Percentiles rank a stretch among this genome's conserved stretches.
phyloP scores from a whole-genome alignment of 2,329 filamentous ascomycete genomes.

The Coniella lustricola region DNA sequence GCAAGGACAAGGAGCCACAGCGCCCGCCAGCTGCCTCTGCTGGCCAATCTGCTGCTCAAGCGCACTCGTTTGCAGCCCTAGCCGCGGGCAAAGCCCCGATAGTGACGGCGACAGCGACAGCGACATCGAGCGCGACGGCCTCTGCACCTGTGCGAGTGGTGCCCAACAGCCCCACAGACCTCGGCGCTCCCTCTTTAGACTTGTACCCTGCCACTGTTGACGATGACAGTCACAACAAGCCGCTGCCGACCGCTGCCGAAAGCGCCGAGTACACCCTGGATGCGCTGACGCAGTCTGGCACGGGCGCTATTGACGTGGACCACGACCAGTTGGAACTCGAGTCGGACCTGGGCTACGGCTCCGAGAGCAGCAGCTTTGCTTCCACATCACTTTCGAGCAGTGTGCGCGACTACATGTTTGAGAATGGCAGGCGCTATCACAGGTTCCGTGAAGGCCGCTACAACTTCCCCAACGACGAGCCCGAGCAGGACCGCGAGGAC shows the following conservation, averaged over 20 bases:
- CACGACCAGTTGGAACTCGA: slow-evolving; percentile 20
- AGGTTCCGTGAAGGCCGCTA: slow-evolving; percentile 47
- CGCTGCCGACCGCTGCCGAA: neutral
- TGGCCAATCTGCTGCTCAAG: no score
- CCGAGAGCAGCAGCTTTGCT: slow-evolving; percentile 22
- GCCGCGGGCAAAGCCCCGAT: no score
- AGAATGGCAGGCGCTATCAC: slow-evolving; percentile 55
- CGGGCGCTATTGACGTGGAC: slow-evolving; percentile 24
- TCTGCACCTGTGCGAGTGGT: no score
- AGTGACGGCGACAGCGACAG: no score
- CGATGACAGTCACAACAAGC: neutral
- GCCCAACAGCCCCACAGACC: no score
- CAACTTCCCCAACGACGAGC: slow-evolving; percentile 53
- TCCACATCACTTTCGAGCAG: slow-evolving; percentile 29
- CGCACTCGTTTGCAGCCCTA: no score
- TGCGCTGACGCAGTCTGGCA: slow-evolving; percentile 21
- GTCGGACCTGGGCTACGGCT: slow-evolving; percentile 25
- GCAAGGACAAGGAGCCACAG: neutral
- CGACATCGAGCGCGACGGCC: no score
- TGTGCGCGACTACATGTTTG: slow-evolving; percentile 43
- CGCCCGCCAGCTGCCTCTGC: no score
- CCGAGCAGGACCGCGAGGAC: slow-evolving; percentile 52
- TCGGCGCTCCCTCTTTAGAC: neutral
- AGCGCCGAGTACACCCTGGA: slow-evolving; percentile 14
- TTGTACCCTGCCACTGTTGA: neutral